A percentile compares a stretch with the other conserved stretches of the same genome.
Evolutionary conservation across 1,139 yeast genomes (phyloP).

Genomic region (Candida gigantensis): DNA sequence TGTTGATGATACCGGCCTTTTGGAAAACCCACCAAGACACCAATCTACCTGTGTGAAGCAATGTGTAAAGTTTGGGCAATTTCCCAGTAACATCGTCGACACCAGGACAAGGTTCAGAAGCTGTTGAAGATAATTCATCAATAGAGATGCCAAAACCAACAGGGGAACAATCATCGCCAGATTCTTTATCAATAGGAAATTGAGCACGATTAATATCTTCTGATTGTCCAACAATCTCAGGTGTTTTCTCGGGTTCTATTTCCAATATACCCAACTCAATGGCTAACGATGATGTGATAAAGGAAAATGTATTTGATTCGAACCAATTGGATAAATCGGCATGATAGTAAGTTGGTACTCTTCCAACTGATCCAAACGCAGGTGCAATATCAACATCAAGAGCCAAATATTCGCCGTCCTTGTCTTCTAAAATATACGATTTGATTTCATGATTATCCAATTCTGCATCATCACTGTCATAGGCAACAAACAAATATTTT

Average conservation of each 20-base stretch:
- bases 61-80: conserved; percentile 62
- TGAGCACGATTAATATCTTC: conserved; percentile 74
- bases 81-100: conserved; percentile 53
- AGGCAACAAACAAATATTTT: conserved; percentile 13
- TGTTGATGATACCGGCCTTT: conserved; percentile 42
- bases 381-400: conserved; percentile 47
- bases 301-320: conserved; percentile 23
- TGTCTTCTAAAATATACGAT: conserved; percentile 9
- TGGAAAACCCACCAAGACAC: conserved; percentile 68
- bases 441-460: conserved; percentile 23
- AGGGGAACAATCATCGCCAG: conserved; percentile 69
- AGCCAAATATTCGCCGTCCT: conserved; percentile 11
- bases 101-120: conserved; percentile 56
- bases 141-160: conserved; percentile 69
- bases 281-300: conserved; percentile 62
- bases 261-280: conserved; percentile 50
- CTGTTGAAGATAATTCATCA: conserved; percentile 37
- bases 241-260: conserved; percentile 1
- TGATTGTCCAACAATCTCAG: conserved; percentile 17
- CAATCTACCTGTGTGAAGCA: conserved; percentile 64
- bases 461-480: conserved; percentile 16
- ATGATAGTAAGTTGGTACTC: conserved; percentile 53
- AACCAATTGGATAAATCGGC: conserved; percentile 48
- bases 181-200: conserved; percentile 65
- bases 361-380: conserved; percentile 55